Evolutionary conservation across 108 stramenopile genomes (phyloP).

Genomic region (Cyclotella cryptica): DNA sequence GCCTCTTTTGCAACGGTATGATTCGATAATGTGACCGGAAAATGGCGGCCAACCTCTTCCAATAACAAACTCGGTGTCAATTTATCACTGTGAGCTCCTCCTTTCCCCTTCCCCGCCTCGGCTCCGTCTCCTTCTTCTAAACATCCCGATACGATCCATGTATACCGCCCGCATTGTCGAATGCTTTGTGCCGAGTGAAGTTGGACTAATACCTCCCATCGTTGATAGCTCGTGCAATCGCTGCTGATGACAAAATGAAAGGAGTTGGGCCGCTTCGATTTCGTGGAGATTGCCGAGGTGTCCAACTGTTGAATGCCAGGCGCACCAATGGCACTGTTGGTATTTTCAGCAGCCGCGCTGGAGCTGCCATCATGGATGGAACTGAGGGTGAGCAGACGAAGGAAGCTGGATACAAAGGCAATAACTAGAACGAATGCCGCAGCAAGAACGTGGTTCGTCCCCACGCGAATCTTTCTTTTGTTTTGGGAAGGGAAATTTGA

Average conservation of each 20-base stretch:
- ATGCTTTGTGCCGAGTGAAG: slow-evolving; percentile 56
- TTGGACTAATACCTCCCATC: slow-evolving; percentile 55
- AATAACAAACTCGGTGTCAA: slow-evolving; percentile 35
- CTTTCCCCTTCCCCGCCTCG: slow-evolving; percentile 37
- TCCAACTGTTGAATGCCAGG: neutral
- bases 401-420: slow-evolving; percentile 2
- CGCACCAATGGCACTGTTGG: neutral
- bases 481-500: neutral
- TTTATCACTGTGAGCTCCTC: slow-evolving; percentile 50
- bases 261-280: slow-evolving; percentile 1
- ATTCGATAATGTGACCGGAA: slow-evolving; percentile 47
- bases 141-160: slow-evolving; percentile 63
- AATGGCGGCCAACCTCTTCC: slow-evolving; percentile 46
- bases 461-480: slow-evolving; percentile 1
- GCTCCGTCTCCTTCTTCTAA: slow-evolving; percentile 32
- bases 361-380: neutral
- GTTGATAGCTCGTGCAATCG: slow-evolving; percentile 62
- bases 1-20: slow-evolving; percentile 13
- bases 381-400: slow-evolving; percentile 4
- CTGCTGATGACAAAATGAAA: slow-evolving; percentile 58
- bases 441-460: neutral
- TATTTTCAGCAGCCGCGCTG: neutral
- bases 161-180: slow-evolving; percentile 54
- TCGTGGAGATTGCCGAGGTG: neutral
- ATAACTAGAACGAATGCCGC: neutral